A percentile compares a stretch with the other conserved stretches of the same genome.
These are phyloP conservation scores for Coemansia javaensis DNA, from an alignment of 192 early-diverging fungal species.

Conservation along the genomic window DNA sequence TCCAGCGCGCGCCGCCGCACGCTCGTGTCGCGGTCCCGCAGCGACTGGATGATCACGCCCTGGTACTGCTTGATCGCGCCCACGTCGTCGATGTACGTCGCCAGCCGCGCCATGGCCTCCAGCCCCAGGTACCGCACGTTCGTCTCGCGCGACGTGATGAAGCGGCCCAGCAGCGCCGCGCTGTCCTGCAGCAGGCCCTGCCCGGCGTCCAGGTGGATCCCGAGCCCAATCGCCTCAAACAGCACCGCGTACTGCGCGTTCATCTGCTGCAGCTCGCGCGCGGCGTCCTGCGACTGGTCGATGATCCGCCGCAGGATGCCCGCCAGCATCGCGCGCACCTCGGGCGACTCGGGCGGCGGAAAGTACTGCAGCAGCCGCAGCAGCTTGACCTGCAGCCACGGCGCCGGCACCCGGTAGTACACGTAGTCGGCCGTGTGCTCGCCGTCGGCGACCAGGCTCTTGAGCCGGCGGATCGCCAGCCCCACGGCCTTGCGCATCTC, in stretches of 20 bases:
- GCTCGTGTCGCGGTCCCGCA: slow-evolving; percentile 97
- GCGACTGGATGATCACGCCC: slow-evolving; percentile 81
- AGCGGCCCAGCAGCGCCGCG: slow-evolving; percentile 74
- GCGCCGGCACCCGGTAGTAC: slow-evolving; percentile 97
- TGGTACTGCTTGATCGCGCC: slow-evolving; percentile 79
- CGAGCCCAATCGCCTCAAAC: slow-evolving; percentile 95
- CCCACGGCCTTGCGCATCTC: slow-evolving; percentile 65
- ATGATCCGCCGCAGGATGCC: slow-evolving; percentile 77
- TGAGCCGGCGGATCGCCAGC: slow-evolving; percentile 75
- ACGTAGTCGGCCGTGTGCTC: slow-evolving; percentile 81
- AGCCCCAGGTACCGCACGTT: slow-evolving; percentile 96
- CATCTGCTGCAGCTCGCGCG: slow-evolving; percentile 95
- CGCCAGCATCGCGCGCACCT: slow-evolving; percentile 60
- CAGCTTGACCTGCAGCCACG: slow-evolving; percentile 97
- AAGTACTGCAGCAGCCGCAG: slow-evolving; percentile 93
- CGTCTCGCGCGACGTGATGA: slow-evolving; percentile 93
- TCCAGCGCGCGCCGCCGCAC: slow-evolving; percentile 92
- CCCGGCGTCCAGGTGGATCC: slow-evolving; percentile 87
- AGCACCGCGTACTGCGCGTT: slow-evolving; percentile 97
- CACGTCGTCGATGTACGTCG: slow-evolving; percentile 74
- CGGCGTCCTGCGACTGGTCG: slow-evolving; percentile 77
- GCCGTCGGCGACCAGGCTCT: slow-evolving; percentile 81
- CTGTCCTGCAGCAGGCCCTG: slow-evolving; percentile 83
- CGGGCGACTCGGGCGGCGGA: slow-evolving; percentile 70
- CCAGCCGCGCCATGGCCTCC: slow-evolving; percentile 96